A percentile compares a stretch with the other conserved stretches of the same genome.
These are phyloP conservation scores for Brasilioporus rufonigricans DNA, from an alignment of 768 basidiomycete species.

Conservation along the genomic window DNA sequence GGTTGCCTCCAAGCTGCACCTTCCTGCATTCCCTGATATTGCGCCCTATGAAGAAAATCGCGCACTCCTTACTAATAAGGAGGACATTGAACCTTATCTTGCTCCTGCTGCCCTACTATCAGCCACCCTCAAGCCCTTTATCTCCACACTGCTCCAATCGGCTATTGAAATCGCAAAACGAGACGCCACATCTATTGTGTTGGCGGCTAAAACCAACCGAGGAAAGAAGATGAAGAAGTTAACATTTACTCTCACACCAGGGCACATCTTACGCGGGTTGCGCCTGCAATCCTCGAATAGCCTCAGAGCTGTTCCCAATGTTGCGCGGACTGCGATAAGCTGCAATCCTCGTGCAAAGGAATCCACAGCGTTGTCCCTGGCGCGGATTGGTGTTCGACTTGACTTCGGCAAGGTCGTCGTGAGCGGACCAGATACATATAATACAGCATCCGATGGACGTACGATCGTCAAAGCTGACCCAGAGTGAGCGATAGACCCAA, in stretches of 20 bases:
- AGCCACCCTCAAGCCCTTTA: slow-evolving; percentile 30
- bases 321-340: neutral
- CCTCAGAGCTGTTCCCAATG: neutral
- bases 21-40: slow-evolving; percentile 21
- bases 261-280: slow-evolving; percentile 41
- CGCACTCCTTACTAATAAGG: slow-evolving; percentile 12
- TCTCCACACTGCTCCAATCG: slow-evolving; percentile 33
- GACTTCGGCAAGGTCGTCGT: slow-evolving; percentile 16
- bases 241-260: slow-evolving; percentile 35
- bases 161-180: slow-evolving; percentile 33
- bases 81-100: slow-evolving; percentile 25
- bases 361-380: slow-evolving; percentile 28
- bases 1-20: slow-evolving; percentile 14
- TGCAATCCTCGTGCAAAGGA: slow-evolving; percentile 11
- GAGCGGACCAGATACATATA: neutral
- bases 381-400: slow-evolving; percentile 29
- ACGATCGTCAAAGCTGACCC: slow-evolving; percentile 11
- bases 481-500: neutral
- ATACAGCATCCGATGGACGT: neutral
- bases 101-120: slow-evolving; percentile 39
- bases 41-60: slow-evolving; percentile 5
- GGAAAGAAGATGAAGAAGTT: slow-evolving; percentile 24
- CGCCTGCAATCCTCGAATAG: slow-evolving; percentile 8
- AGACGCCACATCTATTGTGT: slow-evolving; percentile 28
- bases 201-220: slow-evolving; percentile 16